Evolutionary conservation across 164 flowering plant genomes (phyloP).

Genomic region (Sedum album): DNA sequence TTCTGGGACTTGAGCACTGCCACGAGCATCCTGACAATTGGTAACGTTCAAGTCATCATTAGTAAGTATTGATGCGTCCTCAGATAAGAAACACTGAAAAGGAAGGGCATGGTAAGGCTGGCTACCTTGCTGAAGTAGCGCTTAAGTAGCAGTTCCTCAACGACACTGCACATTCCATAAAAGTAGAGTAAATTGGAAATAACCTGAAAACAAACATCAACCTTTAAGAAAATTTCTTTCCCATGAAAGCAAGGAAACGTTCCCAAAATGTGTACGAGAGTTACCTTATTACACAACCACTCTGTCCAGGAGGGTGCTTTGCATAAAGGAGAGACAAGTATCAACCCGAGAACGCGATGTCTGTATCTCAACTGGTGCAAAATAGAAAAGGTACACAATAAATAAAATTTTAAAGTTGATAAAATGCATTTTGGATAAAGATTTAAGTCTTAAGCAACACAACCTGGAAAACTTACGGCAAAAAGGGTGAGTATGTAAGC

Average conservation of each 20-base stretch:
- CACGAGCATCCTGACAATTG: conserved; percentile 67
- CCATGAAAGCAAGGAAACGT: background rate
- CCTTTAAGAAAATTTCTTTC: background rate
- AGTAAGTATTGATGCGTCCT: background rate
- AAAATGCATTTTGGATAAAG: background rate
- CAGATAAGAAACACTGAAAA: background rate
- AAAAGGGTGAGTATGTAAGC: conserved; percentile 42
- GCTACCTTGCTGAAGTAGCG: conserved; percentile 87
- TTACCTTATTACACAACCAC: conserved; percentile 42
- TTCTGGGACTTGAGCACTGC: conserved; percentile 49
- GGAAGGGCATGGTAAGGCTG: background rate
- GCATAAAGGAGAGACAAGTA: conserved; percentile 38
- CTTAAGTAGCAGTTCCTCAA: conserved; percentile 66
- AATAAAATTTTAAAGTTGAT: background rate
- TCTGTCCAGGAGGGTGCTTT: conserved; percentile 39
- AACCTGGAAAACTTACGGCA: conserved; percentile 27
- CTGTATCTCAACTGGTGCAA: conserved; percentile 27
- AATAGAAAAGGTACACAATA: background rate
- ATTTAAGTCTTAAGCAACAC: background rate
- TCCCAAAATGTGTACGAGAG: background rate
- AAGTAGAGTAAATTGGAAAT: conserved; percentile 73
- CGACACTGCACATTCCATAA: conserved; percentile 80
- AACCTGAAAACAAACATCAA: conserved; percentile 34
- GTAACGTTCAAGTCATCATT: background rate
- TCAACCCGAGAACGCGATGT: conserved; percentile 35